Conservation (phyloP, 2,329 filamentous ascomycete genomes). For the Magnaporthiopsis incrustans region DNA sequence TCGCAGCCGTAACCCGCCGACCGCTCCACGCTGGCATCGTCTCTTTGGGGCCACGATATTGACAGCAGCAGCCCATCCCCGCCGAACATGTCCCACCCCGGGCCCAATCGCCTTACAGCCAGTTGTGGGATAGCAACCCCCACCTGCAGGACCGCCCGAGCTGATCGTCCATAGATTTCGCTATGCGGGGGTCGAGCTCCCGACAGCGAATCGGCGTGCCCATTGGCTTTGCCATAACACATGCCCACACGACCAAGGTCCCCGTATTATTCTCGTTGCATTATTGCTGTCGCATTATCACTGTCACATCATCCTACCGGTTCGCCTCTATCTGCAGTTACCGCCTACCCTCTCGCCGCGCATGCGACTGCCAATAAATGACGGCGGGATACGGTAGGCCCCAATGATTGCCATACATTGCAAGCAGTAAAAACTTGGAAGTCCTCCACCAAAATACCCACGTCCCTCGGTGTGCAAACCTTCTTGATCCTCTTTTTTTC, state of each 20-base stretch:
- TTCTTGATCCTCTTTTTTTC: neutral
- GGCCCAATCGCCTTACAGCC: too few relatives aligned
- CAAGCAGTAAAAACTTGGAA: too few relatives aligned
- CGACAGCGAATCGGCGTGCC: neutral
- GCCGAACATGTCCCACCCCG: neutral
- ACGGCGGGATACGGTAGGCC: too few relatives aligned
- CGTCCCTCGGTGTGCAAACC: neutral
- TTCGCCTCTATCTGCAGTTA: neutral
- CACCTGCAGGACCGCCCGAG: neutral
- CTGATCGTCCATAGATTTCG: neutral
- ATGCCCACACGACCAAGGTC: too few relatives aligned
- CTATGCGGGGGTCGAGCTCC: neutral
- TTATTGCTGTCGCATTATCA: neutral
- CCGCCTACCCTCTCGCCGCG: too few relatives aligned
- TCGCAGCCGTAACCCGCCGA: too few relatives aligned
- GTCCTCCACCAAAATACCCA: neutral
- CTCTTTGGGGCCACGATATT: neutral
- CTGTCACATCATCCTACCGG: neutral
- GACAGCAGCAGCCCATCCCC: neutral
- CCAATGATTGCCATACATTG: too few relatives aligned
- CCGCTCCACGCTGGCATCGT: neutral
- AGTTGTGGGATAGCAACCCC: neutral
- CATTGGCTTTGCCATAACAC: neutral
- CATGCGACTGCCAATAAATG: too few relatives aligned
- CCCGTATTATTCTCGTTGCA: neutral